Evolutionary conservation across 2,329 filamentous ascomycete genomes (phyloP).

Genomic region (Phialophora expanda): DNA sequence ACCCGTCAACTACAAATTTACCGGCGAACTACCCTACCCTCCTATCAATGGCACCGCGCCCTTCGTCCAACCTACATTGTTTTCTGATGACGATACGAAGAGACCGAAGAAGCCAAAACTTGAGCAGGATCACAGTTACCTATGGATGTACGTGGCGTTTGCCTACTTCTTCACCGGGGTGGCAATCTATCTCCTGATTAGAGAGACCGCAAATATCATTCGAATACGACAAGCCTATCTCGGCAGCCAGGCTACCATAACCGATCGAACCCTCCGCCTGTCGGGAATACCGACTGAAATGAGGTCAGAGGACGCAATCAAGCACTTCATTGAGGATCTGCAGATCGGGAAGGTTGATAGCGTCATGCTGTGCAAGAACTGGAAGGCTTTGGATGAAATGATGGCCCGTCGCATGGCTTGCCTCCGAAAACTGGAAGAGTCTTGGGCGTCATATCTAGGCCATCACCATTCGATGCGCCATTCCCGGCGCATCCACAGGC

Average conservation of each 20-base stretch:
- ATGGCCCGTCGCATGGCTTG: slow-evolving; percentile 69
- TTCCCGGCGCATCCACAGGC: slow-evolving; percentile 50
- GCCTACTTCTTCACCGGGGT: slow-evolving; percentile 88
- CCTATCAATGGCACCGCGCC: slow-evolving; percentile 34
- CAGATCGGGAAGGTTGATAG: slow-evolving; percentile 88
- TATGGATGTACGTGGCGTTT: slow-evolving; percentile 95
- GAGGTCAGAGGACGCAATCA: slow-evolving; percentile 80
- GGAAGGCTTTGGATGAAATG: slow-evolving; percentile 78
- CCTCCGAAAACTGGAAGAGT: slow-evolving; percentile 76
- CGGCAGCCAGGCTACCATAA: slow-evolving; percentile 91
- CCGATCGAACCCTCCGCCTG: slow-evolving; percentile 88
- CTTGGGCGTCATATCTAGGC: slow-evolving; percentile 79
- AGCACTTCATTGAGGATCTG: slow-evolving; percentile 82
- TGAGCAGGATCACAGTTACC: slow-evolving; percentile 59
- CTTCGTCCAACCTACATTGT: slow-evolving; percentile 8
- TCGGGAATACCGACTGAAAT: slow-evolving; percentile 84
- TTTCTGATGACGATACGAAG: slow-evolving; percentile 43
- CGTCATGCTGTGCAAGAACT: slow-evolving; percentile 84
- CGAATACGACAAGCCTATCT: slow-evolving; percentile 86
- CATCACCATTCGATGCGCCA: slow-evolving; percentile 53
- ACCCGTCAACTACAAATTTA: slow-evolving; percentile 78
- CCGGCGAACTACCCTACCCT: slow-evolving; percentile 48
- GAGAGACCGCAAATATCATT: slow-evolving; percentile 84
- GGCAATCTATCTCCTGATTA: slow-evolving; percentile 80
- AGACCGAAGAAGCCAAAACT: slow-evolving; percentile 38